These are phyloP conservation scores for Debaryomyces nepalensis DNA, from an alignment of 1,139 yeast genomes.

Conservation along the genomic window DNA sequence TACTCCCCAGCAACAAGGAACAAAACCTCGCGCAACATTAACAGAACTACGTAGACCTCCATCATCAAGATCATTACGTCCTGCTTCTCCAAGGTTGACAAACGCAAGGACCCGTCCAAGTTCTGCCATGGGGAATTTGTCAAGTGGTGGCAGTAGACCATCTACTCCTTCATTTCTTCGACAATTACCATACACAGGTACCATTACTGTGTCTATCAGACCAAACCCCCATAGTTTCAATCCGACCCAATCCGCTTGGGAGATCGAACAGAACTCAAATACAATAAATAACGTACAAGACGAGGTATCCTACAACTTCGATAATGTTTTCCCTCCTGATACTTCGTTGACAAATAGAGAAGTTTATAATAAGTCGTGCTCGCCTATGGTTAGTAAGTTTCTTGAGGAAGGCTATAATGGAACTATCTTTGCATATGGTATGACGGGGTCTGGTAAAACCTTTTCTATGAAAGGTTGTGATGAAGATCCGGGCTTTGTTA, in stretches of 20 bases:
- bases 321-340: conserved; percentile 69
- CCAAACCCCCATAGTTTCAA: conserved; percentile 53
- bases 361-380: conserved; percentile 66
- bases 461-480: conserved; percentile 83
- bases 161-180: conserved; percentile 39
- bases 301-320: conserved; percentile 65
- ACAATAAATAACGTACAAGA: conserved; percentile 55
- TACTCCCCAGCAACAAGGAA: conserved; percentile 23
- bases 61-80: conserved; percentile 27
- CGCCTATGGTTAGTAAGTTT: conserved; percentile 65
- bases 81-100: conserved; percentile 27
- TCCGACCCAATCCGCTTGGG: conserved; percentile 44
- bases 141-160: conserved; percentile 36
- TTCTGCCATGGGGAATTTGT: conserved; percentile 38
- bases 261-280: conserved; percentile 39
- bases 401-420: conserved; percentile 79
- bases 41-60: conserved; percentile 33
- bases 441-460: conserved; percentile 97
- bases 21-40: conserved; percentile 23
- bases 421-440: conserved; percentile 90
- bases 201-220: conserved; percentile 56
- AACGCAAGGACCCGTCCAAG: conserved; percentile 35
- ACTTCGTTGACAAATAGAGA: conserved; percentile 50
- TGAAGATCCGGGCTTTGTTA: conserved; percentile 76
- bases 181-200: conserved; percentile 52